Percentiles rank a stretch among this genome's conserved stretches.
phyloP scores from a whole-genome alignment of 208 protist genomes.

The Acanthamoeba sp. region DNA sequence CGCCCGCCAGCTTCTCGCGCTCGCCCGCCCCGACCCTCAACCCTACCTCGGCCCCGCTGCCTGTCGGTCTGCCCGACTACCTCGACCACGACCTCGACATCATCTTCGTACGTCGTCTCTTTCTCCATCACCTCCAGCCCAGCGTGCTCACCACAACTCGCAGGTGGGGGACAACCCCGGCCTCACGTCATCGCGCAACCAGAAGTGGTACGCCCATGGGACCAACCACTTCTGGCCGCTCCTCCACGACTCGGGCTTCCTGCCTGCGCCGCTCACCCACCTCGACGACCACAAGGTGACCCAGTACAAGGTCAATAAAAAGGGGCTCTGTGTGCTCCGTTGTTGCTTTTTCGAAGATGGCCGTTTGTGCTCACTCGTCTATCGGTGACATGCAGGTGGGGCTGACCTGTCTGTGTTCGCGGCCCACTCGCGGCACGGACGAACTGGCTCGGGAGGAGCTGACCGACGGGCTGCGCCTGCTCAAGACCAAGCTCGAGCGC shows the following conservation, averaged over 20 bases:
- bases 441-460: constrained; percentile 35
- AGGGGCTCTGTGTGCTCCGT: background rate
- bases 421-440: background rate
- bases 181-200: constrained; percentile 22
- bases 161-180: constrained; percentile 57
- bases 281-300: constrained; percentile 2
- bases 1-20: too few relatives aligned
- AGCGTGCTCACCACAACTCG: background rate
- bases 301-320: background rate
- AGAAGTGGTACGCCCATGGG: constrained; percentile 20
- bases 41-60: background rate
- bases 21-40: background rate
- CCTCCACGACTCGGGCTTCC: constrained; percentile 38
- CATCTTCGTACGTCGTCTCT: constrained; percentile 9
- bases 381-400: background rate
- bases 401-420: constrained; percentile 26
- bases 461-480: constrained; percentile 9
- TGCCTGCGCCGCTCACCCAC: background rate
- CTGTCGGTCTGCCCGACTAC: constrained; percentile 26
- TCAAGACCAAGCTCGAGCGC: constrained; percentile 46
- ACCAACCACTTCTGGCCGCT: constrained; percentile 65
- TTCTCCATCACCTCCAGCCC: background rate
- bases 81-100: constrained; percentile 49
- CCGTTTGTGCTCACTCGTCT: too few relatives aligned
- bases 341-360: too few relatives aligned